Conservation (phyloP, 228 moss, liverwort and hornwort species). For the Sphagnum fallax region DNA sequence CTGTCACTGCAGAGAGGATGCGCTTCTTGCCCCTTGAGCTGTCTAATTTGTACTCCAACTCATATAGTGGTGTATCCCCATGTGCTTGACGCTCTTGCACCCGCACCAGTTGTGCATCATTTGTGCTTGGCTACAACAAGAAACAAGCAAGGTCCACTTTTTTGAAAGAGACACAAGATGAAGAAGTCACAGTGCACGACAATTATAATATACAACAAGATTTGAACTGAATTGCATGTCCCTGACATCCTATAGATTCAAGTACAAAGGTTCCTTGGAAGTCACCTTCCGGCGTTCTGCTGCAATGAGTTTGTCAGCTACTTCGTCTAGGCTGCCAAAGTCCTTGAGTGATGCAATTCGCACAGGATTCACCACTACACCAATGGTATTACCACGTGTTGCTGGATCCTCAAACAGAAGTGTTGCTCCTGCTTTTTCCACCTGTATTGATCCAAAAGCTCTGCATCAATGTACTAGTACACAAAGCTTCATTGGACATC, state of each 20-base stretch:
- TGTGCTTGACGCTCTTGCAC: conserved; percentile 60
- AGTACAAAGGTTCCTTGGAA: neutral
- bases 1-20: conserved; percentile 86
- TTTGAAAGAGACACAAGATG: no score
- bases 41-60: conserved; percentile 85
- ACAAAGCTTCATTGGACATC: neutral
- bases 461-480: neutral
- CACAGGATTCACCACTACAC: conserved; percentile 93
- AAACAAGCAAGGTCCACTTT: neutral
- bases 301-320: conserved; percentile 75
- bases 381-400: conserved; percentile 79
- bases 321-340: conserved; percentile 70
- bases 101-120: conserved; percentile 70
- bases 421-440: conserved; percentile 91
- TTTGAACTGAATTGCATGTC: no score
- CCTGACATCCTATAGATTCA: no score
- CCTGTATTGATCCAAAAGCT: conserved; percentile 26
- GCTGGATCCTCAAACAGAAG: conserved; percentile 87
- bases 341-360: conserved; percentile 79
- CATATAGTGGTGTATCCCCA: conserved; percentile 64
- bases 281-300: conserved; percentile 88
- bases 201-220: no score
- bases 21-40: conserved; percentile 83
- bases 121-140: conserved; percentile 83
- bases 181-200: no score